A percentile compares a stretch with the other conserved stretches of the same genome.
Conservation (phyloP, 1,284 basidiomycete genomes). For the Mycena citricolor region DNA sequence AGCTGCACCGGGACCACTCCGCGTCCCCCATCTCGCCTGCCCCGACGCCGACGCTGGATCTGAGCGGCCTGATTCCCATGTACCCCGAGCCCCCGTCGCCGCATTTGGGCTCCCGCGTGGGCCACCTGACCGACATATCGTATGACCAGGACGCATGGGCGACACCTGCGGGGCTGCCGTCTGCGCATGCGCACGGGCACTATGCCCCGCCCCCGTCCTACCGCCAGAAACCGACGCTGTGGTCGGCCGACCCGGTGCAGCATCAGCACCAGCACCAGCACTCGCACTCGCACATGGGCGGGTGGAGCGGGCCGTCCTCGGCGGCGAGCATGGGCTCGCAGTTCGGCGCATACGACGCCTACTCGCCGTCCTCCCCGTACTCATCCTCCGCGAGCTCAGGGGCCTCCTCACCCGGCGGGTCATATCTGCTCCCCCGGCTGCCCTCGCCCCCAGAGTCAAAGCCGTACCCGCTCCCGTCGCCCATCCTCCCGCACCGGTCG, state of each 20-base stretch:
- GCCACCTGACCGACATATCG: conserved; percentile 9
- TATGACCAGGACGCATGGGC: background rate
- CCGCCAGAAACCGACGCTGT: conserved; percentile 3
- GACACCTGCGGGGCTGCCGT: conserved; percentile 15
- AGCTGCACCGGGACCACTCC: too few species aligned
- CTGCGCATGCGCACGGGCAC: conserved; percentile 3
- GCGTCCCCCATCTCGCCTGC: too few species aligned
- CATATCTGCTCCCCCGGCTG: conserved; percentile 8
- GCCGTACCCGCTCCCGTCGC: too few species aligned
- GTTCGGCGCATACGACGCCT: conserved; percentile 2
- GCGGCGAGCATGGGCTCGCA: too few species aligned
- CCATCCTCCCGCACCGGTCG: too few species aligned
- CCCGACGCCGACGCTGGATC: conserved; percentile 12
- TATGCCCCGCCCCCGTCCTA: conserved; percentile 4
- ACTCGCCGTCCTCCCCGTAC: conserved; percentile 9
- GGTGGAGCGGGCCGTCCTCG: too few species aligned
- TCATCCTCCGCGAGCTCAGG: conserved; percentile 9
- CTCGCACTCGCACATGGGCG: too few species aligned
- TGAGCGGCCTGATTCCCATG: conserved; percentile 16
- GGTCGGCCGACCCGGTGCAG: too few species aligned
- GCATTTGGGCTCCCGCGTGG: conserved; percentile 8
- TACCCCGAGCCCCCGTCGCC: conserved; percentile 2
- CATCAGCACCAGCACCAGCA: too few species aligned
- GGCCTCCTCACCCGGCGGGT: conserved; percentile 2
- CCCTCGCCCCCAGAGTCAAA: too few species aligned